These are phyloP conservation scores for Quercus phellos DNA, from an alignment of 331 rosid species.

Conservation along the genomic window DNA sequence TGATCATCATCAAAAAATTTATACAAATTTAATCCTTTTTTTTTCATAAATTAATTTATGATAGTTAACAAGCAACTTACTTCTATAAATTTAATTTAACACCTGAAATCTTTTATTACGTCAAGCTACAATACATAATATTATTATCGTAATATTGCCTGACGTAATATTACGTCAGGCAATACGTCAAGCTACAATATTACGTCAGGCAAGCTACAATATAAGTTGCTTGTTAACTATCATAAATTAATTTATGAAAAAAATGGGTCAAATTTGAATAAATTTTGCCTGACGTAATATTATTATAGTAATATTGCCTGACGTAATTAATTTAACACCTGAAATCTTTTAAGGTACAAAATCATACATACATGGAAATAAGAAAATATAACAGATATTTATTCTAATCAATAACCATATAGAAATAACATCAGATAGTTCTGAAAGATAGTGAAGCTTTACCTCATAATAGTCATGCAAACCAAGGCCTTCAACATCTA, in stretches of 20 bases:
- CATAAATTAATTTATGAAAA: neutral
- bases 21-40: neutral
- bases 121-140: too few species aligned
- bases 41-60: neutral
- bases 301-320: too few species aligned
- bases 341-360: neutral
- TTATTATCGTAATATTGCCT: too few species aligned
- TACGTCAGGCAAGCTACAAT: too few species aligned
- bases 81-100: neutral
- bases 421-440: slow-evolving; percentile 1
- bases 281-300: neutral
- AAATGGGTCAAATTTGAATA: neutral
- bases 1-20: neutral
- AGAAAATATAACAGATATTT: neutral
- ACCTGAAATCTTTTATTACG: too few species aligned
- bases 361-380: neutral
- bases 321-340: neutral
- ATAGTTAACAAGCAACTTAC: neutral
- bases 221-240: neutral
- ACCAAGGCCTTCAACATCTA: slow-evolving; percentile 53
- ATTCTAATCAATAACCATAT: neutral
- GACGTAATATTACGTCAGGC: too few species aligned
- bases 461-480: slow-evolving; percentile 57
- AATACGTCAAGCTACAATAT: too few species aligned
- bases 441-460: neutral